Conservation (phyloP, 1,284 basidiomycete species). For the Fomitopsis palustris region DNA sequence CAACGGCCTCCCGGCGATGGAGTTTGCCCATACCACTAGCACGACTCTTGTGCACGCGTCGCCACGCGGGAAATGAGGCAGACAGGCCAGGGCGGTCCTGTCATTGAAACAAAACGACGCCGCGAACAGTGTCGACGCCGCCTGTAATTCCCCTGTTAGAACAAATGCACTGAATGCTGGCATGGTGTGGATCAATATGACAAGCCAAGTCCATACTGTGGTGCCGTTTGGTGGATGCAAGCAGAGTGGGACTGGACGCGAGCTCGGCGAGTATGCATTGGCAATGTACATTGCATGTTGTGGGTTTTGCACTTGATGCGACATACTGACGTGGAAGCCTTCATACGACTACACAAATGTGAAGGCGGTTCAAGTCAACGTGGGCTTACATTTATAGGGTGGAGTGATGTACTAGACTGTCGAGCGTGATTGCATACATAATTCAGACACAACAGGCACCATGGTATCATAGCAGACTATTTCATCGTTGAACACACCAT, state of each 20-base stretch:
- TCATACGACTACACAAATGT: slow-evolving; percentile 73
- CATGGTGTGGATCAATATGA: slow-evolving; percentile 80
- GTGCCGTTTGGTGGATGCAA: slow-evolving; percentile 91
- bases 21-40: slow-evolving; percentile 10
- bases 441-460: no score
- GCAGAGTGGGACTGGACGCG: slow-evolving; percentile 81
- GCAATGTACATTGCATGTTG: slow-evolving; percentile 43
- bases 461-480: no score
- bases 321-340: slow-evolving; percentile 10
- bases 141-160: no score
- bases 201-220: slow-evolving; percentile 60
- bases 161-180: slow-evolving; percentile 89
- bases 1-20: slow-evolving; percentile 40
- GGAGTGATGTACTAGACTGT: no score
- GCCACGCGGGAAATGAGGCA: slow-evolving; percentile 8
- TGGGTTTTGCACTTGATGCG: not conserved
- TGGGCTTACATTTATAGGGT: slow-evolving; percentile 40
- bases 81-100: slow-evolving; percentile 1
- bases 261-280: slow-evolving; percentile 82
- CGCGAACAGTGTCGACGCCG: not conserved
- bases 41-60: slow-evolving; percentile 9
- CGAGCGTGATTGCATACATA: no score
- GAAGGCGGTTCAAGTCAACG: slow-evolving; percentile 84
- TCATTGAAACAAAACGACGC: not conserved
- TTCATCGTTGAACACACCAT: no score